Evolutionary conservation across 2,329 filamentous ascomycete genomes (phyloP).

Genomic region (Fusarium aywerte): DNA sequence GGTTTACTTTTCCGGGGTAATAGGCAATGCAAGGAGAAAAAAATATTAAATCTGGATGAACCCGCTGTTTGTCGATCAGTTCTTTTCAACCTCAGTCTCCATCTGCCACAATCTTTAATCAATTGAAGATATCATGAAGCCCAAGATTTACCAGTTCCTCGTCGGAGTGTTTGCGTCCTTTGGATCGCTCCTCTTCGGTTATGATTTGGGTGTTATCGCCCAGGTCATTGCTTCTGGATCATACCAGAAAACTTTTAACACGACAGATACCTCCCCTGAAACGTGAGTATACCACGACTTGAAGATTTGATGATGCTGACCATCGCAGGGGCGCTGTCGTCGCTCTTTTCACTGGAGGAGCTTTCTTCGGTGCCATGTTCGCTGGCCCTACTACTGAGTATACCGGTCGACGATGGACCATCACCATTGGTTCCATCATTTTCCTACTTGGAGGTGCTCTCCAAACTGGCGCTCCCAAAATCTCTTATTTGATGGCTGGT

Average conservation of each 20-base stretch:
- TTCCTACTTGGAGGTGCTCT: conserved; percentile 78
- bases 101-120: not conserved
- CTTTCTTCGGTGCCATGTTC: conserved; percentile 74
- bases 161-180: conserved; percentile 53
- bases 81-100: not conserved
- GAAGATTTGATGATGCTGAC: not conserved
- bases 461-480: conserved; percentile 72
- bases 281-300: conserved; percentile 32
- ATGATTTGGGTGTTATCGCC: conserved; percentile 53
- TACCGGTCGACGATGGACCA: conserved; percentile 76
- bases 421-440: conserved; percentile 73
- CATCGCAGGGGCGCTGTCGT: conserved; percentile 54
- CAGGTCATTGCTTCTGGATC: conserved; percentile 61
- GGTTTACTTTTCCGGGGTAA: not conserved
- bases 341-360: conserved; percentile 78
- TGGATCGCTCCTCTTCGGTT: conserved; percentile 43
- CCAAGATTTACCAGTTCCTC: conserved; percentile 62
- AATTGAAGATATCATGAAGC: conserved; percentile 32
- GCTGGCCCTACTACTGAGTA: conserved; percentile 72
- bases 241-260: conserved; percentile 2
- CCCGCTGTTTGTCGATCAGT: conserved; percentile 9
- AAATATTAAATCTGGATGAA: conserved; percentile 9
- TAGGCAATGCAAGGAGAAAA: not conserved
- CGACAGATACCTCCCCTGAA: conserved; percentile 53
- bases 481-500: conserved; percentile 74